A percentile compares a stretch with the other conserved stretches of the same genome.
phyloP scores from a whole-genome alignment of 352 stramenopile genomes.

The Phytophthora ramorum region DNA sequence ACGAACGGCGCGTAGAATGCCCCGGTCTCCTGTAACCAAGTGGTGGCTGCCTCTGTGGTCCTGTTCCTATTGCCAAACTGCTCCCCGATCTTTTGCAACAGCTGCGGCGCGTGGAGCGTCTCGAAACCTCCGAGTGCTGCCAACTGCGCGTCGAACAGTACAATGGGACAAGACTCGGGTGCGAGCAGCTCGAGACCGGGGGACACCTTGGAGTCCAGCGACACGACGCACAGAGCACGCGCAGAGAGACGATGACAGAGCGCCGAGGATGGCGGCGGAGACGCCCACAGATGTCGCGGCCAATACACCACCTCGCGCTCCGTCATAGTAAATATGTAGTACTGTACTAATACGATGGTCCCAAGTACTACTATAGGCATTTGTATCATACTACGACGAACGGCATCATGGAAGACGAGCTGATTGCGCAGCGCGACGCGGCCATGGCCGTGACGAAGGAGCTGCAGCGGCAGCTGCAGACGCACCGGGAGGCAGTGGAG shows the following conservation, averaged over 20 bases:
- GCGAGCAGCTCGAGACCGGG: conserved; percentile 16
- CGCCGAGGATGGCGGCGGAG: conserved; percentile 1
- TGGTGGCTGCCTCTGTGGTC: no score
- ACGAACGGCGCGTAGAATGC: conserved; percentile 35
- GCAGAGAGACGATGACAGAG: conserved; percentile 29
- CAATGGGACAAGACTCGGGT: conserved; percentile 15
- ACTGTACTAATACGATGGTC: no score
- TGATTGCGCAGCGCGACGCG: conserved; percentile 76
- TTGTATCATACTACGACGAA: neutral
- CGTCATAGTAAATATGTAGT: no score
- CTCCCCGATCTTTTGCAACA: conserved; percentile 24
- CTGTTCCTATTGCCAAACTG: neutral
- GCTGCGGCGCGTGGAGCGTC: conserved; percentile 23
- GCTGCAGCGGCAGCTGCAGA: conserved; percentile 70
- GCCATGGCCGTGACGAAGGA: conserved; percentile 81
- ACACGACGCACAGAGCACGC: conserved; percentile 43
- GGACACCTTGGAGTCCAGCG: conserved; percentile 12
- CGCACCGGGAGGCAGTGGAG: conserved; percentile 55
- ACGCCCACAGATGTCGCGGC: conserved; percentile 40
- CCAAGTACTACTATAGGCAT: no score
- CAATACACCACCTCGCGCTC: conserved; percentile 50
- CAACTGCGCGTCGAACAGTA: conserved; percentile 39
- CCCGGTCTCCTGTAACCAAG: conserved; percentile 14
- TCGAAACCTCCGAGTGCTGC: conserved; percentile 29
- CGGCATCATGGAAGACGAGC: conserved; percentile 67